Percentiles rank a stretch among this genome's conserved stretches.
Conservation (phyloP, 768 basidiomycete species). For the Tulasnella sp. region DNA sequence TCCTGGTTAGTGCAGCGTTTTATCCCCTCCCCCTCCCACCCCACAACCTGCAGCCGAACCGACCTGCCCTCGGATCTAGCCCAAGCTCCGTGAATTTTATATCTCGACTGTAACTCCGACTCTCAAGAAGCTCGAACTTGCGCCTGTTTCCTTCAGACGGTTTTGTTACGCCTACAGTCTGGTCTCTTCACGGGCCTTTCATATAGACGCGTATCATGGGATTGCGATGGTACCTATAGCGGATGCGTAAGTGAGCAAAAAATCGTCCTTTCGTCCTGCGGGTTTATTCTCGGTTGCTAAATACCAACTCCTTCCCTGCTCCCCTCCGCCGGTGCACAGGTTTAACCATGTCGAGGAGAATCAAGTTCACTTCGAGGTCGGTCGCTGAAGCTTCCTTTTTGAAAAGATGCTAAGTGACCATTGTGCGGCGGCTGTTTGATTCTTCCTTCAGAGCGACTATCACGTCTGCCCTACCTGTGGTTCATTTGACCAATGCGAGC, state of each 20-base stretch:
- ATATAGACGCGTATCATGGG: slow-evolving; percentile 76
- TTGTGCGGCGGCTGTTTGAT: not conserved
- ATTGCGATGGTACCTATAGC: slow-evolving; percentile 82
- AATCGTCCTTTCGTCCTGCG: not conserved
- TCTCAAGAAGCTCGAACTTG: not conserved
- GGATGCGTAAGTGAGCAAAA: slow-evolving; percentile 56
- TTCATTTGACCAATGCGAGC: slow-evolving; percentile 60
- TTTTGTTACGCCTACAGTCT: slow-evolving; percentile 55
- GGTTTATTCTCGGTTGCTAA: not conserved
- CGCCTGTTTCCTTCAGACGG: not conserved
- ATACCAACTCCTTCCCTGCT: not conserved
- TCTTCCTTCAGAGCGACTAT: slow-evolving; percentile 54
- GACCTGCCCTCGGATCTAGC: not conserved
- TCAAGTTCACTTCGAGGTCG: slow-evolving; percentile 70
- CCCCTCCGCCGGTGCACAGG: slow-evolving; percentile 37
- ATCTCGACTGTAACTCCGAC: not conserved
- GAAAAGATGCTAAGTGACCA: not conserved
- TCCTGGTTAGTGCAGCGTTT: not conserved
- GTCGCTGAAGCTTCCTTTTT: slow-evolving; percentile 24
- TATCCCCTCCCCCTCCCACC: no score
- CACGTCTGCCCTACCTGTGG: slow-evolving; percentile 72
- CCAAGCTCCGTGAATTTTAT: not conserved
- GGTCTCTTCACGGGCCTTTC: slow-evolving; percentile 77
- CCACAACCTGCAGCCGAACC: not conserved
- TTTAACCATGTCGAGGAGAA: slow-evolving; percentile 71